Evolutionary conservation across 306 rosid genomes (phyloP).

Genomic region (Casuarina cunninghamiana): DNA sequence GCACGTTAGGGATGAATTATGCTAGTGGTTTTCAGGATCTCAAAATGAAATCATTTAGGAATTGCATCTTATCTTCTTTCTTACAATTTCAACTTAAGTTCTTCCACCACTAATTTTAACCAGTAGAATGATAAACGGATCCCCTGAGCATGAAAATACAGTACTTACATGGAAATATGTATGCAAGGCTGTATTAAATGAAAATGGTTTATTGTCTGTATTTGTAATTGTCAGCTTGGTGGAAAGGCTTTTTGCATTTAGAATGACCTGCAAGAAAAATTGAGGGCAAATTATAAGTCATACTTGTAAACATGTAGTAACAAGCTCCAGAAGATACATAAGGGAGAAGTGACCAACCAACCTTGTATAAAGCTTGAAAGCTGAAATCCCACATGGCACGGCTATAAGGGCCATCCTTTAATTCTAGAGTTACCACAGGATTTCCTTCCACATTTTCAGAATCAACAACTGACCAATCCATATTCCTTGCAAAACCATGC

Average conservation of each 20-base stretch:
- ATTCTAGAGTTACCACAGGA: conserved; percentile 69
- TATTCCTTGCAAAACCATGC: conserved; percentile 93
- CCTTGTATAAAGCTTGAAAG: conserved; percentile 91
- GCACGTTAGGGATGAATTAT: not conserved
- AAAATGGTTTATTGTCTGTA: conserved; percentile 78
- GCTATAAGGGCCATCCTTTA: conserved; percentile 77
- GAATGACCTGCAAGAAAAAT: conserved; percentile 54
- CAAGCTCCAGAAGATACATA: not conserved
- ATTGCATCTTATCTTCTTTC: not conserved
- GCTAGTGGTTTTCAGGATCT: not conserved
- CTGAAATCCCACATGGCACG: conserved; percentile 93
- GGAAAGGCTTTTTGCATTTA: conserved; percentile 65
- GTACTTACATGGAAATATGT: conserved; percentile 79
- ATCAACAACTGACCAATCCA: conserved; percentile 80
- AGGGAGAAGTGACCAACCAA: conserved; percentile 31
- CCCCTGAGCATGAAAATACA: conserved; percentile 14
- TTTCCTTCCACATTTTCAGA: conserved; percentile 75
- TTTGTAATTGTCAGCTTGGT: conserved; percentile 74
- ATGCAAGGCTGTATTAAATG: conserved; percentile 85
- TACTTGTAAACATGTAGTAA: not conserved
- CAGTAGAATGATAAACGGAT: conserved; percentile 4
- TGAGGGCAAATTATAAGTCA: conserved; percentile 7
- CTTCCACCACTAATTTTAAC: not conserved
- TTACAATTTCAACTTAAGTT: conserved; percentile 1
- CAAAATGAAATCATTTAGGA: not conserved